These are phyloP conservation scores for Linaria vulgaris DNA, from an alignment of 257 asterid genomes.

Conservation along the genomic window DNA sequence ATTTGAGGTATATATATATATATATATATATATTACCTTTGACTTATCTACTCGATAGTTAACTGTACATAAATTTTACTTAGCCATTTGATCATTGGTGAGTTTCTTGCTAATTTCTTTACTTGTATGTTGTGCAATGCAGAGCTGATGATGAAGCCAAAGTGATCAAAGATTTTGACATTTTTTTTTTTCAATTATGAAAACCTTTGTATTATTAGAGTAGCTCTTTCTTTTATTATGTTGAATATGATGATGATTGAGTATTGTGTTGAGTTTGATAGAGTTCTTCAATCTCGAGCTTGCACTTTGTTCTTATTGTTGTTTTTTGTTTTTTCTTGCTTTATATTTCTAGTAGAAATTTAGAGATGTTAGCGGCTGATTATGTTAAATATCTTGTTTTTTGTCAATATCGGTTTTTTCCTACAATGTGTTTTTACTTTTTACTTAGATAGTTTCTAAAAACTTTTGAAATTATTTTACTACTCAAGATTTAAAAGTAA, in stretches of 20 bases:
- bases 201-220: not conserved
- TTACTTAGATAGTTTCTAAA: too few relatives aligned
- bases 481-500: too few relatives aligned
- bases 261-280: not conserved
- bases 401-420: too few relatives aligned
- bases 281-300: not conserved
- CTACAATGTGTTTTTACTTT: too few relatives aligned
- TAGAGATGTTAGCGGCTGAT: too few relatives aligned
- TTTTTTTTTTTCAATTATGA: not conserved
- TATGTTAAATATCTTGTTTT: too few relatives aligned
- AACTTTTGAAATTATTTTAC: too few relatives aligned
- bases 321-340: not conserved
- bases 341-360: not conserved
- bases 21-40: too few relatives aligned
- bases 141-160: not conserved
- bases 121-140: not conserved
- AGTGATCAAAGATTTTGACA: not conserved
- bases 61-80: too few relatives aligned
- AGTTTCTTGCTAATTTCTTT: not conserved
- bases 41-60: too few relatives aligned
- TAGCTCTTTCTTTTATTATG: not conserved
- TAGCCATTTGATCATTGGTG: not conserved
- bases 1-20: constrained; percentile 12
- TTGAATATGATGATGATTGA: not conserved
- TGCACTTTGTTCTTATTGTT: not conserved